Base-by-base conservation (phyloP, 1,284 basidiomycete species). In the Omphalotus olearius region DNA sequence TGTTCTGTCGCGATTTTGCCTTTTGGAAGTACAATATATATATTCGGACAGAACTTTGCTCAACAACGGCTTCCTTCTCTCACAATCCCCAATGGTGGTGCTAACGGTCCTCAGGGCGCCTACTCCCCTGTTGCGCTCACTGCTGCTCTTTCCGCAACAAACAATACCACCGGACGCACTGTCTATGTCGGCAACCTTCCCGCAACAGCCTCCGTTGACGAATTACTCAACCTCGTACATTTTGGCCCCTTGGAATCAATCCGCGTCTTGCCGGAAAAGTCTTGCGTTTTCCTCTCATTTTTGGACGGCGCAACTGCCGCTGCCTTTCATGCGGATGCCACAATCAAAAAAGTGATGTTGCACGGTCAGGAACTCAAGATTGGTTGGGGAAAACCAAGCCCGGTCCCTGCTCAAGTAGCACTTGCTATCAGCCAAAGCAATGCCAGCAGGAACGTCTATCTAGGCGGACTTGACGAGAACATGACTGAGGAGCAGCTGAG, bases 111-210 rank as follows among this genome's bases (percentile, higher is more conserved):
- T 46, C 71, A 72, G 59, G 79, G 78, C 1, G 78, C 78, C 7
- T 91, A 91, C 62, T 88, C 87, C 1, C 88, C 88, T n/a, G 85
- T 81, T 5, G 82, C 81, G 3, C 73, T 88, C 39, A 67, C 63
- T 13, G 74, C 74, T 26, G 69, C 82, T 5, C 71, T 88, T 14
- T 69, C 67, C 25, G 69, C 70, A 28, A 67, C 85, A 1, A 82
- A 87, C 1, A 81, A 82, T 35, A 79, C 82, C 1, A 77, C 79
- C 17, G 91, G 89, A 7, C 89, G 96, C 53, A 99, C 97, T 0
- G 95, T 99, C 45, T 99, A 98, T 69, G 88, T 99, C 54, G 97
- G 96, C 59, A 98, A 97, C 70, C 80, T 99, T 39, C 96, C 96
- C 13, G 78, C 90, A n/a, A 93, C 93, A 18, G 95, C 96, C 0